phyloP scores from a whole-genome alignment of 257 asterid species.

The Penstemon davidsonii region DNA sequence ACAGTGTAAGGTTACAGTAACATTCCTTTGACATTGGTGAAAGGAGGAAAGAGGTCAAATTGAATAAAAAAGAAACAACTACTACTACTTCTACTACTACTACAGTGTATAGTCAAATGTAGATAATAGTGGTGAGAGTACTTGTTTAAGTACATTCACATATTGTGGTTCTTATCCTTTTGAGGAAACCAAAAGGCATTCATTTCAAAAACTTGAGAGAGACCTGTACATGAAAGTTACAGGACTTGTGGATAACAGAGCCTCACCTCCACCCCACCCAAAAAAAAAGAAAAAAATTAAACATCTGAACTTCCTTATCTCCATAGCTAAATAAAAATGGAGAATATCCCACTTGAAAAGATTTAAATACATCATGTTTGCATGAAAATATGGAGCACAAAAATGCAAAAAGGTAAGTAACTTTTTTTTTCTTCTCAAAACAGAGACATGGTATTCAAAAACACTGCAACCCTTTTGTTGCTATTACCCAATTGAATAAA shows the following conservation, averaged over 20 bases:
- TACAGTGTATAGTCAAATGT: constrained; percentile 18
- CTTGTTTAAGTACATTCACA: constrained; percentile 25
- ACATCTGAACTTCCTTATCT: constrained; percentile 30
- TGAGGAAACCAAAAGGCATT: constrained; percentile 39
- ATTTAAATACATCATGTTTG: constrained; percentile 6
- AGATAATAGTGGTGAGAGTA: constrained; percentile 25
- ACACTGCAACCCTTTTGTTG: not conserved
- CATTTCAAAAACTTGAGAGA: constrained; percentile 31
- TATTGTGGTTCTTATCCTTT: constrained; percentile 40
- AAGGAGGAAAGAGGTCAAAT: not conserved
- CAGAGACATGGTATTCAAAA: not conserved
- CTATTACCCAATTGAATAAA: not conserved
- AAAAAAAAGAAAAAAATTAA: constrained; percentile 22
- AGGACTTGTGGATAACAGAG: constrained; percentile 32
- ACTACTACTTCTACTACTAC: constrained; percentile 2
- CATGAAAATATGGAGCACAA: constrained; percentile 21
- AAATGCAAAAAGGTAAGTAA: not conserved
- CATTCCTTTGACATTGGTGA: constrained; percentile 16
- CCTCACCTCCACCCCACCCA: constrained; percentile 1
- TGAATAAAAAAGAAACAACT: not conserved
- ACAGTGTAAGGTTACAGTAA: not conserved
- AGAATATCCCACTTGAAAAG: not conserved
- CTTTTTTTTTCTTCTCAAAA: not conserved
- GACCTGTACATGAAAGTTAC: constrained; percentile 50
- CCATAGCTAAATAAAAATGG: constrained; percentile 8